These are phyloP conservation scores for Lentinula sp. DNA, from an alignment of 768 basidiomycete genomes.

Conservation along the genomic window DNA sequence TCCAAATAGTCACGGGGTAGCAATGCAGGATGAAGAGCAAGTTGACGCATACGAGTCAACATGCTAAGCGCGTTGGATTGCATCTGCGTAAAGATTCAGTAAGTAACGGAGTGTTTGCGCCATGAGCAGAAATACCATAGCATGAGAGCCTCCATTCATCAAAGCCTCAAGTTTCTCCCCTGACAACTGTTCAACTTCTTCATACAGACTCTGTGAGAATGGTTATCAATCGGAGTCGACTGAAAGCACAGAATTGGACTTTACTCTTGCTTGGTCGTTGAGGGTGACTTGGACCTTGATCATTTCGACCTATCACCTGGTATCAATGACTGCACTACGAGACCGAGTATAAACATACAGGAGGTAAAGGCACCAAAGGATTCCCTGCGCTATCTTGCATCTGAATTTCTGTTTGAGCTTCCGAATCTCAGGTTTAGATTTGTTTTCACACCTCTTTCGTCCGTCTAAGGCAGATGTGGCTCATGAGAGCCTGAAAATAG, in stretches of 20 bases:
- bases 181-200: conserved; percentile 60
- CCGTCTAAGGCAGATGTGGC: conserved; percentile 69
- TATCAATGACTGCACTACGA: neutral
- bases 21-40: conserved; percentile 73
- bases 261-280: conserved; percentile 56
- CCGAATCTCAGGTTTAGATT: neutral
- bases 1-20: conserved; percentile 68
- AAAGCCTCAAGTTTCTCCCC: conserved; percentile 54
- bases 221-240: neutral
- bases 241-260: neutral
- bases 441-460: conserved; percentile 61
- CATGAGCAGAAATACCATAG: conserved; percentile 29
- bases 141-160: conserved; percentile 35
- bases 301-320: conserved; percentile 57
- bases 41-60: conserved; percentile 82
- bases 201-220: conserved; percentile 49
- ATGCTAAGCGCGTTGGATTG: conserved; percentile 65
- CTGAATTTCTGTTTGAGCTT: conserved; percentile 25
- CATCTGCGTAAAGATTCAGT: conserved; percentile 31
- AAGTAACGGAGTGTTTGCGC: neutral
- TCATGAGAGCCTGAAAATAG: conserved; percentile 53
- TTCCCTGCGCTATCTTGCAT: conserved; percentile 83
- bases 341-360: conserved; percentile 28
- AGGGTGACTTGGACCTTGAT: conserved; percentile 68
- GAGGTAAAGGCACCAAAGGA: conserved; percentile 68